phyloP scores from a whole-genome alignment of 768 basidiomycete species.

The Mycena albidolilacea region DNA sequence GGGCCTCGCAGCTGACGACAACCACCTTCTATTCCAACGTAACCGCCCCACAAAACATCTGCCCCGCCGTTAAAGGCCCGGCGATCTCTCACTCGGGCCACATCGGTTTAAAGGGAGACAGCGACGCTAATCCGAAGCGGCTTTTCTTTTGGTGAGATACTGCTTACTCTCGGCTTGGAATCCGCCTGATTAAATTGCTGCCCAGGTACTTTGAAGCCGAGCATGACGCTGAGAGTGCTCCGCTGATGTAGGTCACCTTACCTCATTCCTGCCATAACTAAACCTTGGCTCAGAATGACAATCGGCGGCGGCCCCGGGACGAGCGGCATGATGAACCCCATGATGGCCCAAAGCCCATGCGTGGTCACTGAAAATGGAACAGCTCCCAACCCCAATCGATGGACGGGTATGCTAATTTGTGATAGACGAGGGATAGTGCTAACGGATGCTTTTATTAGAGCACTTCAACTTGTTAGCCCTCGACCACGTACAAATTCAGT shows the following conservation, averaged over 20 bases:
- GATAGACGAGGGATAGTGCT: neutral
- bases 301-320: constrained; percentile 31
- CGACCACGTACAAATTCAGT: constrained; percentile 39
- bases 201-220: constrained; percentile 33
- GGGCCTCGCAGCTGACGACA: neutral
- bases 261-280: neutral
- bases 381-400: constrained; percentile 26
- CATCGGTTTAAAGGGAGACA: constrained; percentile 34
- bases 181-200: neutral
- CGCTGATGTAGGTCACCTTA: constrained; percentile 11
- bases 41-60: constrained; percentile 14
- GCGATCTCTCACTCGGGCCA: constrained; percentile 27
- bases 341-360: constrained; percentile 25
- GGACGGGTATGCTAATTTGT: constrained; percentile 22
- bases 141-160: constrained; percentile 30
- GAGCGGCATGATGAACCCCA: constrained; percentile 30
- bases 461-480: constrained; percentile 46
- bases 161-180: neutral
- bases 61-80: constrained; percentile 18
- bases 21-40: constrained; percentile 19
- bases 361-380: constrained; percentile 12
- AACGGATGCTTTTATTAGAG: constrained; percentile 23
- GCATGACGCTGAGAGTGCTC: constrained; percentile 21
- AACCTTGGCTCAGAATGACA: constrained; percentile 13
- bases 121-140: constrained; percentile 24